Evolutionary conservation across 2,329 filamentous ascomycete genomes (phyloP), one percentile per base, ranked within the genome.

Genomic region (Scytalidium sp.): DNA sequence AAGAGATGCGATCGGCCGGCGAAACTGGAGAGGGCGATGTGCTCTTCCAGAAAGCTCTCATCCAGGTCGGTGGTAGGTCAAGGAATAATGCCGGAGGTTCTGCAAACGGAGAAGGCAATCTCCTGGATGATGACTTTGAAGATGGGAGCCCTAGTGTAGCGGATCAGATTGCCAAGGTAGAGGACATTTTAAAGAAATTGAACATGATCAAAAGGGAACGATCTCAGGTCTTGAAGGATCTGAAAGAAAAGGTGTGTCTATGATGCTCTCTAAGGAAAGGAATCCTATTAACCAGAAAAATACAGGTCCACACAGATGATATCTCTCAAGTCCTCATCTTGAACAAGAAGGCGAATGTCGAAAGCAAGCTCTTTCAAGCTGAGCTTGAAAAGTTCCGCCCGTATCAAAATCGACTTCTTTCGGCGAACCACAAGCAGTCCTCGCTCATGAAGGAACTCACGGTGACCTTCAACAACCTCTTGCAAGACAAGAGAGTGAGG

Each of bases 331-430:
- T 97, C 11, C 77, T 99, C 52, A 99, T 99, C 49, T 75, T 99
- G 51, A 99, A 99, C 76, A 97, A 97, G 67, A 99, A 97, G 70
- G 87, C 90, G 2, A 96, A 90, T 63, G 93, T 94, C 62, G 94
- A 99, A 67, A 85, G 79, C 11, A 90, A 96, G 62, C 79, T 99
- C 2, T 99, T 99, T 72, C 88, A 97, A 66, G 85, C 90, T 15
- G 94, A 99, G 68, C 78, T 99, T n/a, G 93, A 97, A 70, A 99
- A 99, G 68, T 99, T 97, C 71, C 79, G 91, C 40, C 88, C 91
- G 22, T 90, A 97, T 62, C 94, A 97, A 65, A 96, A 87, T 61
- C 85, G 94, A 27, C 80, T 99, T 15, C 74, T 96, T 8, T 91
- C 97, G 67, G 92, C 94, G 13, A 95, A 91, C 55, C 94, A 99